Evolutionary conservation across 805 yeast genomes (phyloP), one percentile per base, ranked within the genome.

Genomic region (Wickerhamiella musiphila): DNA sequence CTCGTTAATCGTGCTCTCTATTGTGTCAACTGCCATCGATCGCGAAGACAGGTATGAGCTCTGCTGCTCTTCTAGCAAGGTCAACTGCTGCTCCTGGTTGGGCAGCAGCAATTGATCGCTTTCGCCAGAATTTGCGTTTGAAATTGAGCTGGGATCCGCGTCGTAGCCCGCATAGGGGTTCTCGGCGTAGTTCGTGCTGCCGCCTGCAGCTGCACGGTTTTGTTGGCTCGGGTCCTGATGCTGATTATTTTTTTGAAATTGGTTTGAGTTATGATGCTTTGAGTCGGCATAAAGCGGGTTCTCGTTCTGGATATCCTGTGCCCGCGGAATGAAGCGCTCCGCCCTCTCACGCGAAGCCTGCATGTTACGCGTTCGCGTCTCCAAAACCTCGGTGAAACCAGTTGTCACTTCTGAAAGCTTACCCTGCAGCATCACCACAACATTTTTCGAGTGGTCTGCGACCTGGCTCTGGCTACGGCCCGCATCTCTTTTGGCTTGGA

Each of bases 1-100:
- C 54, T 90, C 96, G 48, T 86, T 86, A 39, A 90, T 90, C 0
- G 98, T 90, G n/a, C 82, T 68, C 52, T 90, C 98, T 31, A 90
- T 90, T 0, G 95, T 81, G 50, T 86, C 96, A 32, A 90, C 94
- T 0, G 98, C 98, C 28, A 73, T 54, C 45, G 73, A 75, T 47
- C 98, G 66, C 43, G 78, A 90, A 46, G 74, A 86, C 35, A 84
- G 58, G 49, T 90, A 90, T 34, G 64, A 64, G 36, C 58, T 57
- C 41, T 70, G 72, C 44, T 82, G 93, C 53, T 84, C 94, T 46
- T 86, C 95, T 47, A 83, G 63, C 53, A 84, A 57, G 47, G 79
- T 61, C 44, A 82, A 54, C 44, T 78, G 75, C 46, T 83, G 93
- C 23, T 86, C 78, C 48, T 82, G 94, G 48, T 74, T 72, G 1